Evolutionary conservation across 106 monocot genomes (phyloP).

Genomic region (Hemerocallis citrina): DNA sequence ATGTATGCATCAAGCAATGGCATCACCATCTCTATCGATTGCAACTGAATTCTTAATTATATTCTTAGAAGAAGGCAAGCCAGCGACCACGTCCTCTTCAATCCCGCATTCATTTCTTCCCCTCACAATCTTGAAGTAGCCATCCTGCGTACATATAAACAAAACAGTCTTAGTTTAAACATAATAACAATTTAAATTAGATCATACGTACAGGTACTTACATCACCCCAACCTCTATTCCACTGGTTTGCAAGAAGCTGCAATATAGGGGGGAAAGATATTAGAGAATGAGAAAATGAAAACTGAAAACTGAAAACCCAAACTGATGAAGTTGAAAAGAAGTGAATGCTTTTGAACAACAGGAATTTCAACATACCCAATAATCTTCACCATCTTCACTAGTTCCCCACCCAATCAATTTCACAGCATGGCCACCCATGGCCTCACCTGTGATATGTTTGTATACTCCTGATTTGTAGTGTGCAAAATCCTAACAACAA

Average conservation of each 20-base stretch:
- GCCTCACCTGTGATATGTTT: slow-evolving; percentile 72
- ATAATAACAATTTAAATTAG: neutral
- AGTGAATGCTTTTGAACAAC: neutral
- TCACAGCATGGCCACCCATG: slow-evolving; percentile 92
- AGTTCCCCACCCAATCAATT: slow-evolving; percentile 98
- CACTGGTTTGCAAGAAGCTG: slow-evolving; percentile 99
- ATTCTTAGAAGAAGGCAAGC: slow-evolving; percentile 76
- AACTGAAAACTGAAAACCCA: slow-evolving; percentile 3
- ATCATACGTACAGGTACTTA: slow-evolving; percentile 19
- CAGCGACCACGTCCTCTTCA: slow-evolving; percentile 70
- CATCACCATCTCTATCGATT: slow-evolving; percentile 5
- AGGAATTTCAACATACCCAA: slow-evolving; percentile 45
- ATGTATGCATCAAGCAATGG: slow-evolving; percentile 12
- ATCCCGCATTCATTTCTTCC: slow-evolving; percentile 90
- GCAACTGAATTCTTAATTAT: slow-evolving; percentile 28
- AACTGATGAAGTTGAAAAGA: neutral
- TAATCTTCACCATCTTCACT: slow-evolving; percentile 86
- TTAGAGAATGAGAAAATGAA: too few relatives aligned
- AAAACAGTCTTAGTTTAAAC: neutral
- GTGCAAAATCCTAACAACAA: slow-evolving; percentile 78
- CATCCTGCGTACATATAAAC: slow-evolving; percentile 27
- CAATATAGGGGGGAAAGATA: too few relatives aligned
- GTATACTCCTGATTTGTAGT: slow-evolving; percentile 94
- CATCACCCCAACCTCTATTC: slow-evolving; percentile 99
- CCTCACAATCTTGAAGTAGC: slow-evolving; percentile 58